Evolutionary conservation across 2,329 filamentous ascomycete genomes (phyloP).

Genomic region (Zasmidium cellare): DNA sequence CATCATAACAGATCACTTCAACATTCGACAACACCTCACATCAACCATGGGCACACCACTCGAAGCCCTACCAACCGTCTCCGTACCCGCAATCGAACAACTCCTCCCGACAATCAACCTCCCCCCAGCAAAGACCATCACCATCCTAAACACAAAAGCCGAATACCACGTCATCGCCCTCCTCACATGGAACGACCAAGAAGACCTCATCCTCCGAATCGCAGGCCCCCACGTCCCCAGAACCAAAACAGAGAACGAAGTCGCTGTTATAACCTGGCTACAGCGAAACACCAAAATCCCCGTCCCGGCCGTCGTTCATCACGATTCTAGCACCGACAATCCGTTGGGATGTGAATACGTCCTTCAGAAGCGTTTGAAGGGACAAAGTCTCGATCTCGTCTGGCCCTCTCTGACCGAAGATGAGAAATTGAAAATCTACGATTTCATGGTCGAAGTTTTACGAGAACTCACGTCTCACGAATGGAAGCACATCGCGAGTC

Average conservation of each 20-base stretch:
- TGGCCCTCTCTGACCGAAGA: background rate
- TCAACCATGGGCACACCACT: background rate
- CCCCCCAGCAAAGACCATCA: background rate
- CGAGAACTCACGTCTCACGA: background rate
- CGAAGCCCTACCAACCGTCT: background rate
- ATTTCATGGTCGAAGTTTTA: background rate
- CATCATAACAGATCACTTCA: background rate
- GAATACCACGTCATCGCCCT: conserved; percentile 4
- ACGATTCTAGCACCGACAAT: conserved; percentile 1
- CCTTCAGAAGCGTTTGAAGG: background rate
- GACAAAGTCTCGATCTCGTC: background rate
- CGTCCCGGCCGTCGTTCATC: background rate
- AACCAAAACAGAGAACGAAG: conserved; percentile 5
- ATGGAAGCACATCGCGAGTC: background rate
- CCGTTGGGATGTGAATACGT: conserved; percentile 5
- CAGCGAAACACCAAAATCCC: conserved; percentile 2
- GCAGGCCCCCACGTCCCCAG: conserved; percentile 3
- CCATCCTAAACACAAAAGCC: background rate
- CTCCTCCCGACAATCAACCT: background rate
- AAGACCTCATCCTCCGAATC: conserved; percentile 2
- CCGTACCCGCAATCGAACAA: background rate
- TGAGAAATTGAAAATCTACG: background rate
- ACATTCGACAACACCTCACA: background rate
- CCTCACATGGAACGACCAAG: background rate
- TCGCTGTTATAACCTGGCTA: background rate